Evolutionary conservation across 2,329 filamentous ascomycete genomes (phyloP).

Genomic region (Ascocoryne sarcoides): DNA sequence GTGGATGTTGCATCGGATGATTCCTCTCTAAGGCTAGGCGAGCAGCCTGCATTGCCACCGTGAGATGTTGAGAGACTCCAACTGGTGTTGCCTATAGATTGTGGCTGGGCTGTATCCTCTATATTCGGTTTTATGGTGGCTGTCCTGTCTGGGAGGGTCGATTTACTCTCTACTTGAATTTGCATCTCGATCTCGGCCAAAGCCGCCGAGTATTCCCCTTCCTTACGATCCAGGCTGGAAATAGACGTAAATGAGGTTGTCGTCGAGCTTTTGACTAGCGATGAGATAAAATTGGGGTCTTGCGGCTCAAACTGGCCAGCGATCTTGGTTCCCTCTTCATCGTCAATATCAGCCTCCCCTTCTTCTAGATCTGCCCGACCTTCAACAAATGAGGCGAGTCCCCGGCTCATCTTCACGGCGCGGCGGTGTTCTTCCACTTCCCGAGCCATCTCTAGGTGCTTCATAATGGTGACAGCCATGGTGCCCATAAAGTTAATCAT

Average conservation of each 20-base stretch:
- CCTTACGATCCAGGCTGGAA: constrained; percentile 15
- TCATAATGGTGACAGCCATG: constrained; percentile 47
- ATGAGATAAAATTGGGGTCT: no score
- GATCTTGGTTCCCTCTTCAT: constrained; percentile 22
- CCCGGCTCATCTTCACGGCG: constrained; percentile 45
- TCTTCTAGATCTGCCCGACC: constrained; percentile 29
- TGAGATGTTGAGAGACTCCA: constrained; percentile 15
- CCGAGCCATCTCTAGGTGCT: constrained; percentile 50
- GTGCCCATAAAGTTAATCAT: constrained; percentile 49
- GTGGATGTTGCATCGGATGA: constrained; percentile 22
- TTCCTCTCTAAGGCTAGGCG: constrained; percentile 12
- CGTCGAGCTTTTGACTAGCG: no score
- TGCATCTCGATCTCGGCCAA: constrained; percentile 15
- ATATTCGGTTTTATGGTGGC: constrained; percentile 6
- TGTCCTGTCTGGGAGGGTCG: constrained; percentile 11
- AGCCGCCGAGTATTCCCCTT: constrained; percentile 20
- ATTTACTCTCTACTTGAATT: neutral
- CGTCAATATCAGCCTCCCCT: constrained; percentile 23
- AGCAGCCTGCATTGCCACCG: constrained; percentile 4
- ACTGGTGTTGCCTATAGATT: constrained; percentile 14
- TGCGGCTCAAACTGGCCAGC: constrained; percentile 25
- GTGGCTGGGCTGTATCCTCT: no score
- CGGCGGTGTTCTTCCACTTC: constrained; percentile 44
- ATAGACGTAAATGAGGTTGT: no score
- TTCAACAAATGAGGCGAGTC: constrained; percentile 46